Base-by-base conservation (phyloP, 768 basidiomycete species). In the Leccinum variicolor region DNA sequence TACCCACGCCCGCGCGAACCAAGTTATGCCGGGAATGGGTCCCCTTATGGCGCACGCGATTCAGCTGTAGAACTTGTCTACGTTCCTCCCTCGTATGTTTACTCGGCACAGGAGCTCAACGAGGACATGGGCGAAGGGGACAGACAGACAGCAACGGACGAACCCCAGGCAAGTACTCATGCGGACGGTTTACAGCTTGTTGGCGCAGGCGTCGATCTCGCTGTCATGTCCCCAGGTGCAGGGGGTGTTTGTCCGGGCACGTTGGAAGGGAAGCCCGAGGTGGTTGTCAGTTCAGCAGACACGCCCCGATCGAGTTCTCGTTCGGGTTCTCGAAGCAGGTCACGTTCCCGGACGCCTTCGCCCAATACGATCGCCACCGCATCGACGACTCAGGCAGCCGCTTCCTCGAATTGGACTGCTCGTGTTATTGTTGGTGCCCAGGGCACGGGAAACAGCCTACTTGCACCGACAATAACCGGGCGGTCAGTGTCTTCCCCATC, bases 31-130 rank as follows among this genome's bases (percentile, higher is more conserved):
- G 60, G 34, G 41, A 43, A 62, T 19, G 55, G 50, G 28, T 53
- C 64, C n/a, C 52, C 68, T 1, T 61, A 59, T 55, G 57, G 60
- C 51, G 66, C 70, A 23, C 78, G 76, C 45, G 76, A 77, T 53
- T 78, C 81, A 0, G 82, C 84, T 1, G 85, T 89, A 39, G 86
- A 88, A 59, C 77, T 90, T 61, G 88, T 90, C 23, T 90, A 89
- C 65, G 85, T 86, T 15, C 88, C 88, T 1, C 75, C 78, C n/a
- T 66, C 70, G 4, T 77, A 75, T 58, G 15, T 62, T 28, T 66
- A 64, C 55, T 60, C 67, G 2, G 17, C 64, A 19, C 19, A 43
- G 1, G 64, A 62, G 10, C 64, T 62, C 47, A 49, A 46, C 28
- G 72, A 67, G 33, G 59, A 60, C 26, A 63, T 59, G 9, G 62